Conservation (phyloP, 768 basidiomycete species). For the Krasilnikovozyma curviuscula region DNA sequence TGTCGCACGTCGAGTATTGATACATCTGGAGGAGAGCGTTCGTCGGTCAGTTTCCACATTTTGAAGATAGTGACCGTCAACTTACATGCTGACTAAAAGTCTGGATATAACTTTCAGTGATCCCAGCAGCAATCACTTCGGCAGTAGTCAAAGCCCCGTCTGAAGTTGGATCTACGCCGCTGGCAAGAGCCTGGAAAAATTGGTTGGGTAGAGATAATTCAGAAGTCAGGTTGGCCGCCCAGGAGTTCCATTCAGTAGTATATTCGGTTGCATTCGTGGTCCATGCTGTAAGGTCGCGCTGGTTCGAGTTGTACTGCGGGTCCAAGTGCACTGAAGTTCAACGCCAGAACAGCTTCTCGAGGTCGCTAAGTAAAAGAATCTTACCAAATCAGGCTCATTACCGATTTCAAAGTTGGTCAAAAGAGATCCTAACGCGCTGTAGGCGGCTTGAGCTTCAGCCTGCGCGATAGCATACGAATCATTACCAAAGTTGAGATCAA, state of each 20-base stretch:
- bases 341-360: no score
- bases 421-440: slow-evolving; percentile 18
- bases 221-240: background rate
- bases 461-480: slow-evolving; percentile 20
- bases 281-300: background rate
- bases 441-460: slow-evolving; percentile 18
- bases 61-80: background rate
- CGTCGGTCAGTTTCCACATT: background rate
- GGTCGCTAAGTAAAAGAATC: background rate
- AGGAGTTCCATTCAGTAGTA: background rate
- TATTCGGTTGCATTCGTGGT: background rate
- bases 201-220: slow-evolving; percentile 12
- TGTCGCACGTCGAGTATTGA: slow-evolving; percentile 27
- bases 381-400: slow-evolving; percentile 13
- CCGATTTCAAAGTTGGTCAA: slow-evolving; percentile 22
- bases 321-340: no score
- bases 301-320: slow-evolving; percentile 1
- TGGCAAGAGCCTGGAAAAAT: slow-evolving; percentile 17
- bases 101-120: slow-evolving; percentile 7
- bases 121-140: slow-evolving; percentile 31
- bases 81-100: slow-evolving; percentile 3
- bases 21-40: slow-evolving; percentile 20
- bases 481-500: slow-evolving; percentile 25
- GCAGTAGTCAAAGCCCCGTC: slow-evolving; percentile 22
- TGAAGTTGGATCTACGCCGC: slow-evolving; percentile 19